A percentile compares a stretch with the other conserved stretches of the same genome.
Conservation (phyloP, 345 rosid species). For the Brassica nigra region DNA sequence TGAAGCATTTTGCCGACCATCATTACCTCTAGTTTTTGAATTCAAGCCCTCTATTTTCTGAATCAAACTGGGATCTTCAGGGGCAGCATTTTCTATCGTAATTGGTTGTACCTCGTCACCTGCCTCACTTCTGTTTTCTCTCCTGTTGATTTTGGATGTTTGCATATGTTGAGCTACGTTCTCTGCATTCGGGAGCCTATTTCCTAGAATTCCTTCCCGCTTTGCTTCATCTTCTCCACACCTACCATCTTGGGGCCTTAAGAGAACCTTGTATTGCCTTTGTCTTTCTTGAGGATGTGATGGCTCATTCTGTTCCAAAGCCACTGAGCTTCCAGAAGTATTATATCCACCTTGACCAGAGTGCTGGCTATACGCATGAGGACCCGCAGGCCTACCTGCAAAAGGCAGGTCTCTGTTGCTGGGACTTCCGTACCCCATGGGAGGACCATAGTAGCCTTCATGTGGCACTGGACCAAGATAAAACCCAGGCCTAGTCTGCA, state of each 20-base stretch:
- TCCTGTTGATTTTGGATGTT: conserved; percentile 51
- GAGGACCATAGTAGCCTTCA: conserved; percentile 84
- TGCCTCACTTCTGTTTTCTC: conserved; percentile 46
- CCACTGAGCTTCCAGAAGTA: conserved; percentile 46
- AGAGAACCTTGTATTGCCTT: conserved; percentile 68
- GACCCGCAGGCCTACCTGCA: conserved; percentile 74
- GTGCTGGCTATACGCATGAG: conserved; percentile 54
- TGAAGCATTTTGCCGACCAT: conserved; percentile 50
- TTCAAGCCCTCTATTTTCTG: conserved; percentile 89
- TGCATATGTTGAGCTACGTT: conserved; percentile 46
- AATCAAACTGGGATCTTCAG: conserved; percentile 67
- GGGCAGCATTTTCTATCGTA: conserved; percentile 42
- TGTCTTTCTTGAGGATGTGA: conserved; percentile 58
- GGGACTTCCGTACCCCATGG: conserved; percentile 70
- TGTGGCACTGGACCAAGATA: conserved; percentile 74
- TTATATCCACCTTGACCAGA: conserved; percentile 66
- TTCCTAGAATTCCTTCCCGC: conserved; percentile 46
- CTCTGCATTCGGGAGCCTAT: conserved; percentile 42
- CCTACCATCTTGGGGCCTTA: conserved; percentile 77
- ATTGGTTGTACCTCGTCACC: conserved; percentile 41
- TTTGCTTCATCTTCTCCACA: conserved; percentile 58
- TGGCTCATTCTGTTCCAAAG: conserved; percentile 56
- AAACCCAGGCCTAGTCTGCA: conserved; percentile 90
- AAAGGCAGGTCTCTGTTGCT: conserved; percentile 72
- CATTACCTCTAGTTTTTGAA: conserved; percentile 69